Percentiles rank a stretch among this genome's conserved stretches.
Evolutionary conservation across 352 stramenopile genomes (phyloP).

Genomic region (Globisporangium yorkense): DNA sequence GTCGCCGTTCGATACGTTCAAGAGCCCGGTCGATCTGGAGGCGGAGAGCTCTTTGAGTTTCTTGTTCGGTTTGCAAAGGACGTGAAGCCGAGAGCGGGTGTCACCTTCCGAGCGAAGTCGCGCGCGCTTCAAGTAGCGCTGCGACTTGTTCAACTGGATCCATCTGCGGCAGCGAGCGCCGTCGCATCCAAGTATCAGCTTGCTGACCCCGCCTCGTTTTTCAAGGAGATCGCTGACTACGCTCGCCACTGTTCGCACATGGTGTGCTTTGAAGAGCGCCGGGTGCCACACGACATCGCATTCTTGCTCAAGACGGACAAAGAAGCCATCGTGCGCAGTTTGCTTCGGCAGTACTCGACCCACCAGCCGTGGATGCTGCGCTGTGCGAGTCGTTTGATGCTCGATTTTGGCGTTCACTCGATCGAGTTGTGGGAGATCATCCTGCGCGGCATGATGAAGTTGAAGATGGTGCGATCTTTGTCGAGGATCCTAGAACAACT

Average conservation of each 20-base stretch:
- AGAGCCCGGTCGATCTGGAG: constrained; percentile 6
- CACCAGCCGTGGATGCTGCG: constrained; percentile 29
- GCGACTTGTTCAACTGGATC: constrained; percentile 20
- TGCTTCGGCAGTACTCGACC: constrained; percentile 31
- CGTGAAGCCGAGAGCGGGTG: constrained; percentile 26
- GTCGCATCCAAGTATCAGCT: constrained; percentile 17
- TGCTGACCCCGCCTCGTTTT: constrained; percentile 13
- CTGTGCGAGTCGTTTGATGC: constrained; percentile 34
- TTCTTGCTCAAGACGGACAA: constrained; percentile 44
- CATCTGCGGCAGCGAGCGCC: constrained; percentile 15
- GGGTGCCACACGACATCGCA: constrained; percentile 35
- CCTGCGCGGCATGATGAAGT: constrained; percentile 32
- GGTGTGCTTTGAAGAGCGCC: constrained; percentile 48
- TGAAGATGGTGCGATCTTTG: constrained; percentile 43
- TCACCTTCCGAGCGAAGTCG: constrained; percentile 55
- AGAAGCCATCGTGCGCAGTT: constrained; percentile 29
- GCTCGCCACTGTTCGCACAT: constrained; percentile 34
- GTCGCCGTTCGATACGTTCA: constrained; percentile 17
- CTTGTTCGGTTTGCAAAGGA: constrained; percentile 41
- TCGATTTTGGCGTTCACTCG: constrained; percentile 44
- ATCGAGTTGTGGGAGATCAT: constrained; percentile 42
- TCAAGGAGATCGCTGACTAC: constrained; percentile 30
- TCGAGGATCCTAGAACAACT: constrained; percentile 28
- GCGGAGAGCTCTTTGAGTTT: constrained; percentile 28
- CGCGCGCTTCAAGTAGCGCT: constrained; percentile 36